Evolutionary conservation across 306 rosid species (phyloP).

Genomic region (Gastrolobium bilobum): DNA sequence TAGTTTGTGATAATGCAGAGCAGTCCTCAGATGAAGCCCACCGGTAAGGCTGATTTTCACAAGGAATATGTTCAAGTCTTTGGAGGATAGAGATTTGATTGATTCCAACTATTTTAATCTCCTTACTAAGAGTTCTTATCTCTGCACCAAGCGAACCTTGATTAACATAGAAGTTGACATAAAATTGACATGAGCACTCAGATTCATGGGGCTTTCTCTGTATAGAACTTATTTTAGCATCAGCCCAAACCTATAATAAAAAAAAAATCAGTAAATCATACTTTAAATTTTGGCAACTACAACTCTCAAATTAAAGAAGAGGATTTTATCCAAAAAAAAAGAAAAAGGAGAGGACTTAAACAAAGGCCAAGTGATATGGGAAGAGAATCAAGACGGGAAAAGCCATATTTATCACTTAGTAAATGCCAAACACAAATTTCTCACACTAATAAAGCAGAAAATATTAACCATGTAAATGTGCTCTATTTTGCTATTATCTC

Average conservation of each 20-base stretch:
- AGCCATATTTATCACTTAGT: neutral
- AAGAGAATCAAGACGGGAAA: neutral
- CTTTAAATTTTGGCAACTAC: constrained; percentile 24
- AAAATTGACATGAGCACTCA: constrained; percentile 76
- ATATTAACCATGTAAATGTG: constrained; percentile 32
- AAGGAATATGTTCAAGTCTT: constrained; percentile 59
- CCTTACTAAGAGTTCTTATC: constrained; percentile 70
- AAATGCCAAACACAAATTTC: constrained; percentile 21
- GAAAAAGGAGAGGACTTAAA: neutral
- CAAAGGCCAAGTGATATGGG: neutral
- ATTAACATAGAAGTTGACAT: constrained; percentile 73
- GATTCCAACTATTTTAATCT: constrained; percentile 62
- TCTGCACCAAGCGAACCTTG: constrained; percentile 87
- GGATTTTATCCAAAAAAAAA: neutral
- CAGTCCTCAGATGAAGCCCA: constrained; percentile 83
- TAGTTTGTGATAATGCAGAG: constrained; percentile 65
- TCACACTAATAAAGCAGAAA: constrained; percentile 19
- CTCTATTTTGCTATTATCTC: constrained; percentile 38
- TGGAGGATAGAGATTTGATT: constrained; percentile 77
- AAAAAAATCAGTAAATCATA: neutral
- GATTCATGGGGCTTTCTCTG: constrained; percentile 82
- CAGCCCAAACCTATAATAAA: constrained; percentile 69
- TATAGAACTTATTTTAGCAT: constrained; percentile 87
- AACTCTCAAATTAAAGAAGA: neutral
- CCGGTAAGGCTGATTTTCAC: constrained; percentile 66